Base-by-base conservation (phyloP, 768 basidiomycete species). In the Lactifluus subvellereus region DNA sequence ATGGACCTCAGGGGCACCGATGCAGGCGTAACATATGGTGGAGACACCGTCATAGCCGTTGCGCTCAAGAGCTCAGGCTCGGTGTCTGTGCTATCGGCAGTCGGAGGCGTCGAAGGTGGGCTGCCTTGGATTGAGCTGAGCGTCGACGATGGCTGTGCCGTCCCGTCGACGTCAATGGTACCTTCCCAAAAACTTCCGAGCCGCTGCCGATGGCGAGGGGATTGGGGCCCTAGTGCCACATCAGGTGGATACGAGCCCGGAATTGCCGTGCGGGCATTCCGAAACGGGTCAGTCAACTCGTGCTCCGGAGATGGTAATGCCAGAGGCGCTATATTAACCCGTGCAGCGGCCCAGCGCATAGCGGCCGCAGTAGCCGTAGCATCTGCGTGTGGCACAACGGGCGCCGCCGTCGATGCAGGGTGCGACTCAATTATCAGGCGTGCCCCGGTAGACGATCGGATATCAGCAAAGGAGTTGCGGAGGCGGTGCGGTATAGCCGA, bases 201-300 rank as follows among this genome's bases (percentile, higher is more conserved):
- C 33, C 86, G 80, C 27, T 80, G 76, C 66, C 82, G 83, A 42
- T 87, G 80, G 45, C 82, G 79, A 2, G 84, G 80, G 1, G 81
- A 82, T 18, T 71, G 69, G 0, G 78, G 73, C 22, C 75, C 74
- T 50, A 69, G 70, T 22, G 75, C 73, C 54, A 72, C 68, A 72
- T 70, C 70, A 61, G 71, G 64, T 57, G 78, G 77, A 71, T 86
- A 84, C 10, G 83, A 80, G 27, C 86, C 82, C 1, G 89, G 87
- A 49, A 89, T 81, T 9, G 83, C 77, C 30, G 88, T 79, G 9
- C 81, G 85, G 22, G 87, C 80, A 38, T 85, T 84, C 42, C 89
- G 84, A 84, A 97, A 86, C 0, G 94, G 94, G 74, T 97, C 94
- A 10, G 87, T 87, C 30, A 96, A 81, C 71, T 97, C 94, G 68